Evolutionary conservation across 1,284 basidiomycete genomes (phyloP).

Genomic region (Sparassis latifolia): DNA sequence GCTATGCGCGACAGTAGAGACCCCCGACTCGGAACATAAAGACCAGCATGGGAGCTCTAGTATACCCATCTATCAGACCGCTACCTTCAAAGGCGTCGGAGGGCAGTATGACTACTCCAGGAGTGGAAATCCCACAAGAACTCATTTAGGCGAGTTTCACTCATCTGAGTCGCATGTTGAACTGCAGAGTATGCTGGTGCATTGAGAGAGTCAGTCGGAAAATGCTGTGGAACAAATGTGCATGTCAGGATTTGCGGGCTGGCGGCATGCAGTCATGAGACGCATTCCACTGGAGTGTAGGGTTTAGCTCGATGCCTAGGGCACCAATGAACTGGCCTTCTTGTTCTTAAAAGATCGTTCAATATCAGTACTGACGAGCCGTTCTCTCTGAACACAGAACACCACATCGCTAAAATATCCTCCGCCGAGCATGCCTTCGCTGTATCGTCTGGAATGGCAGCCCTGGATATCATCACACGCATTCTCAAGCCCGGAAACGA

Average conservation of each 20-base stretch:
- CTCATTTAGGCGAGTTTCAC: conserved; percentile 72
- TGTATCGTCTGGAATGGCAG: conserved; percentile 97
- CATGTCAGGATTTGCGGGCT: too few relatives aligned
- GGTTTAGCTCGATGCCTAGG: too few relatives aligned
- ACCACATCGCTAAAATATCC: conserved; percentile 93
- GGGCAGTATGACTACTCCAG: conserved; percentile 93
- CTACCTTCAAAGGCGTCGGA: conserved; percentile 95
- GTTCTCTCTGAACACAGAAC: conserved; percentile 47
- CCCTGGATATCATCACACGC: conserved; percentile 92
- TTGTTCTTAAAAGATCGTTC: background rate
- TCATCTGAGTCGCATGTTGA: background rate
- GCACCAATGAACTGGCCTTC: too few relatives aligned
- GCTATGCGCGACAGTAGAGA: conserved; percentile 88
- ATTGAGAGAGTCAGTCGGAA: too few relatives aligned
- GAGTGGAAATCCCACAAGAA: conserved; percentile 95
- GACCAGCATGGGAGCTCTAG: conserved; percentile 95
- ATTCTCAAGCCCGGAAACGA: conserved; percentile 92
- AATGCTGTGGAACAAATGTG: too few relatives aligned
- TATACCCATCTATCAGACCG: conserved; percentile 96
- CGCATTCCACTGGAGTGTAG: too few relatives aligned
- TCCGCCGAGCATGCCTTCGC: conserved; percentile 84
- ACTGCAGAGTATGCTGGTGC: too few relatives aligned
- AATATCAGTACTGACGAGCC: background rate
- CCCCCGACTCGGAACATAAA: conserved; percentile 64
- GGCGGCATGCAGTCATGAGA: too few relatives aligned